Conservation (phyloP, 1,139 yeast species). For the Diutina sp. region DNA sequence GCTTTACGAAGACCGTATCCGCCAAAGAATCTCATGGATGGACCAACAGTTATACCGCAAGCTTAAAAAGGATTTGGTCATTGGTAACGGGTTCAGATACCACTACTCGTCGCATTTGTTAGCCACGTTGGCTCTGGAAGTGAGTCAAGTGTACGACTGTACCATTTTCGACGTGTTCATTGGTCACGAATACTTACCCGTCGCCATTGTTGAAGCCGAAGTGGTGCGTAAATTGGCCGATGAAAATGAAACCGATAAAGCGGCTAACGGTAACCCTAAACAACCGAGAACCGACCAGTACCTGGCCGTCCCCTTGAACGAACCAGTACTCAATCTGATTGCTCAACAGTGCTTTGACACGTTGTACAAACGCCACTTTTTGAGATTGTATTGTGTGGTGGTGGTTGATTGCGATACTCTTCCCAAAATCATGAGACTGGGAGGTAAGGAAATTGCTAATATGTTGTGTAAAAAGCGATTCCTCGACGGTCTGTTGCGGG, state of each 20-base stretch:
- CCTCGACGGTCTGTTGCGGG: conserved; percentile 60
- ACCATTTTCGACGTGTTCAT: conserved; percentile 82
- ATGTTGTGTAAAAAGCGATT: conserved; percentile 80
- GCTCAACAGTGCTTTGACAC: conserved; percentile 67
- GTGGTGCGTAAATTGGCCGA: conserved; percentile 36
- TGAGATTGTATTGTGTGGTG: conserved; percentile 71
- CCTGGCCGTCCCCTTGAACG: conserved; percentile 35
- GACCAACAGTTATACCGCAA: conserved; percentile 32
- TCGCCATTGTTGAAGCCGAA: conserved; percentile 78
- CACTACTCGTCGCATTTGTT: conserved; percentile 81
- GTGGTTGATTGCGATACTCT: conserved; percentile 73
- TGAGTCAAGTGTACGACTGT: conserved; percentile 77
- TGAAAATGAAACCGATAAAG: conserved; percentile 8
- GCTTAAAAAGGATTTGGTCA: conserved; percentile 17
- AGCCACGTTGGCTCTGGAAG: conserved; percentile 70
- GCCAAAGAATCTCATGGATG: conserved; percentile 61
- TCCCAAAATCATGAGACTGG: conserved; percentile 75
- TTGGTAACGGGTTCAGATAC: conserved; percentile 37
- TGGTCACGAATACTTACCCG: conserved; percentile 77
- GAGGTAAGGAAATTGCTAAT: conserved; percentile 85
- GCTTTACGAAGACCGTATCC: conserved; percentile 78
- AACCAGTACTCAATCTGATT: conserved; percentile 52
- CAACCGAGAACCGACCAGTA: conserved; percentile 4
- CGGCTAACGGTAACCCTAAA: background rate
- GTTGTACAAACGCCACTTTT: conserved; percentile 55